phyloP scores from a whole-genome alignment of 352 stramenopile genomes.

The Globisporangium megalacanthum region DNA sequence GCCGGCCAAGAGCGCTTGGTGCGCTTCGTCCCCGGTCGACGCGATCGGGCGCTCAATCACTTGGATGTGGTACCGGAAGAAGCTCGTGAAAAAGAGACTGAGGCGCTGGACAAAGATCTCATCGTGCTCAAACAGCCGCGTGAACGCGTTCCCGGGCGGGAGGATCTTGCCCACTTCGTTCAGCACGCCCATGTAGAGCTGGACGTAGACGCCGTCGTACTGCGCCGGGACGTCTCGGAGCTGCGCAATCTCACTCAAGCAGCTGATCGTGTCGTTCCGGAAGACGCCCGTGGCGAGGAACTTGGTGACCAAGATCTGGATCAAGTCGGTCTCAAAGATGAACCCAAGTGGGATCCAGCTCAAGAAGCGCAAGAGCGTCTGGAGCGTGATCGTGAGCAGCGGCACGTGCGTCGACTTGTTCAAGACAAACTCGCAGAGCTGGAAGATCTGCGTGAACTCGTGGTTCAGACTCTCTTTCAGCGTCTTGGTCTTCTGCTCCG shows the following conservation, averaged over 20 bases:
- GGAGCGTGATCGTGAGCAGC: constrained; percentile 94
- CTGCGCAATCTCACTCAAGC: constrained; percentile 97
- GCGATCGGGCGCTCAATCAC: constrained; percentile 91
- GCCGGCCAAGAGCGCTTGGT: constrained; percentile 89
- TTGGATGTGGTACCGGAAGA: constrained; percentile 93
- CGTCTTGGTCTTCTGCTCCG: constrained; percentile 96
- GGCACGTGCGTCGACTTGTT: constrained; percentile 90
- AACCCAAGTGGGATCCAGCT: constrained; percentile 98
- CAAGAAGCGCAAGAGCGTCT: constrained; percentile 97
- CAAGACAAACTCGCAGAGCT: constrained; percentile 98
- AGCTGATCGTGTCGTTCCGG: constrained; percentile 97
- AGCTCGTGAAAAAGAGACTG: constrained; percentile 96
- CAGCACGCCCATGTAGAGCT: constrained; percentile 95
- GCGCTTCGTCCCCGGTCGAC: constrained; percentile 75
- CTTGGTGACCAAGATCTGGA: constrained; percentile 95
- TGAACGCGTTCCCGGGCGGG: constrained; percentile 88
- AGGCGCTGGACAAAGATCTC: constrained; percentile 97
- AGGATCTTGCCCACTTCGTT: constrained; percentile 91
- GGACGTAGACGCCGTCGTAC: constrained; percentile 94
- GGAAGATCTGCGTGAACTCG: constrained; percentile 98
- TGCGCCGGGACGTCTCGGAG: constrained; percentile 88
- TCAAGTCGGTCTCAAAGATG: constrained; percentile 97
- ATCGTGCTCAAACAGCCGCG: constrained; percentile 92
- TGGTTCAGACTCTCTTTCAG: constrained; percentile 98
- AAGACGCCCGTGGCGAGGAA: constrained; percentile 94